These are phyloP conservation scores for Cordyceps tenuipes DNA, from an alignment of 2,329 filamentous ascomycete species.

Conservation along the genomic window DNA sequence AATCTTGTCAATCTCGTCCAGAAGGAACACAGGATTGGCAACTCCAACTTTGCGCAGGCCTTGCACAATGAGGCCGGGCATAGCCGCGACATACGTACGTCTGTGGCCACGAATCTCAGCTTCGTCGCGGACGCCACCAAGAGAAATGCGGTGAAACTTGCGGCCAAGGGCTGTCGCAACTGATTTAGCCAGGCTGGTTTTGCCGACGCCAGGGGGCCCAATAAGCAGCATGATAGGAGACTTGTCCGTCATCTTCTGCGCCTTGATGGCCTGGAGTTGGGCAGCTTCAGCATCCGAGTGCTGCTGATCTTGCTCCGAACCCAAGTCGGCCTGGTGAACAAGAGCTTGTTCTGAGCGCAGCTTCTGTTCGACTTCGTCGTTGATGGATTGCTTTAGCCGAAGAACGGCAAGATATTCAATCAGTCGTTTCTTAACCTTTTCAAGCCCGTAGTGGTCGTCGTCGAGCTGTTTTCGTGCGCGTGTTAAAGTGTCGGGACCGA, in stretches of 20 bases:
- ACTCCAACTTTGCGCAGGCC: slow-evolving; percentile 93
- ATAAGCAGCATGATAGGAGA: slow-evolving; percentile 91
- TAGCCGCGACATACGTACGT: slow-evolving; percentile 95
- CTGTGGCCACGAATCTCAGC: slow-evolving; percentile 94
- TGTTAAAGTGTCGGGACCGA: slow-evolving; percentile 71
- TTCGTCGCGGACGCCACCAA: slow-evolving; percentile 91
- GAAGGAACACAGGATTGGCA: slow-evolving; percentile 85
- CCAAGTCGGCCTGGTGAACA: slow-evolving; percentile 32
- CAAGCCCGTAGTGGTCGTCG: slow-evolving; percentile 90
- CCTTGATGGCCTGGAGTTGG: slow-evolving; percentile 67
- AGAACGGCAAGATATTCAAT: slow-evolving; percentile 96
- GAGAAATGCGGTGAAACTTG: slow-evolving; percentile 94
- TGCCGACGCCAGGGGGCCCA: slow-evolving; percentile 88
- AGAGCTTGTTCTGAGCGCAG: slow-evolving; percentile 54
- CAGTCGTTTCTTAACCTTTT: slow-evolving; percentile 94
- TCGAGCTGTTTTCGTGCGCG: slow-evolving; percentile 84
- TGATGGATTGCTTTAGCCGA: slow-evolving; percentile 85
- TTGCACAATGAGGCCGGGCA: slow-evolving; percentile 92
- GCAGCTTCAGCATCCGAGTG: slow-evolving; percentile 33
- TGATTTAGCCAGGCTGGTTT: slow-evolving; percentile 90
- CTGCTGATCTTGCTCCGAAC: slow-evolving; percentile 20
- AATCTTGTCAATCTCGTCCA: slow-evolving; percentile 98
- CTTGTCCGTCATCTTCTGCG: slow-evolving; percentile 83
- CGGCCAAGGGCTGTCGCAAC: slow-evolving; percentile 85
- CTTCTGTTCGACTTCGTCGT: slow-evolving; percentile 72